Base-by-base conservation (phyloP, 148 eudicot genomes). In the Chenopodium suecicum region DNA sequence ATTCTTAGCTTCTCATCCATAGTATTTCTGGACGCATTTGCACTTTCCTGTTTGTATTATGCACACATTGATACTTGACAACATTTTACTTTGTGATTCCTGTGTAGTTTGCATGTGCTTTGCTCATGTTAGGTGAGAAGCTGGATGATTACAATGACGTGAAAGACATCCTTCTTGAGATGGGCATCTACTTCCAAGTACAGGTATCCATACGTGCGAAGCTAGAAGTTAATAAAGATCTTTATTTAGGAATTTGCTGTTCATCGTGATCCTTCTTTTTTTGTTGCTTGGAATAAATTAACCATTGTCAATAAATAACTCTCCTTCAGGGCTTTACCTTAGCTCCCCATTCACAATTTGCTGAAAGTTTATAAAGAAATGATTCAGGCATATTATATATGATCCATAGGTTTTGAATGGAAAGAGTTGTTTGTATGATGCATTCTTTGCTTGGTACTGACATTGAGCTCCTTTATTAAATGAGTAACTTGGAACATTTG, bases 141-240 rank as follows among this genome's bases (percentile, higher is more conserved):
- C 83, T 86, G 66, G 89, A 89, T 75, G 81, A 87, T 41, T 86
- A 88, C 70, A 48, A 25, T 78, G 85, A 84, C 77, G 89, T 87
- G 46, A 91, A 89, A 78, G 79, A 83, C 58, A 80, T 88, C 78
- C 91, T 92, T 78, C 80, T 92, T 79, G 92, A 92, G 23, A 90
- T 92, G 93, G 95, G 95, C 19, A 83, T 84, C 60, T 92, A 92
- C 82, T 92, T 92, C 78, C 93, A 92, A 90, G 92, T 88, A 56
- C 93, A 92, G 91, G 95, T 92, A 82, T 68, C 34, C 58, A 68
- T 70, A 46, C 58, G 29, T 58, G 12, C 13, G 12, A 19, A 37
- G 74, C 23, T 41, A 37, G 25, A 34, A 34, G 67, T 52, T 27
- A 65, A 62, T 48, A 31, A 6, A n/a, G 23, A 17, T 60, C 9